Conservation (phyloP, 345 rosid genomes). For the Rhodamnia argentea region DNA sequence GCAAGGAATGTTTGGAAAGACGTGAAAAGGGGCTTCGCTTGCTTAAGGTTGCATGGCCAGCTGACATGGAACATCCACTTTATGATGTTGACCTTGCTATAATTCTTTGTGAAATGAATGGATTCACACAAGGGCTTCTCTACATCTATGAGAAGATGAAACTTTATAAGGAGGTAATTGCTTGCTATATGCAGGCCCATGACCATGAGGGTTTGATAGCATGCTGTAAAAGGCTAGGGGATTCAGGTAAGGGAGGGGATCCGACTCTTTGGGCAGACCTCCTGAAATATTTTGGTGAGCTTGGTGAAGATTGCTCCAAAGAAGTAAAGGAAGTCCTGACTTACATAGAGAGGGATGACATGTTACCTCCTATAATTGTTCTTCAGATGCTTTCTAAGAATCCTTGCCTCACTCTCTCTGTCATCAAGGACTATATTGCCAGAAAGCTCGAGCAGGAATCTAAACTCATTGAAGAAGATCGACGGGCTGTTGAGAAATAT, state of each 20-base stretch:
- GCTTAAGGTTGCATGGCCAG: slow-evolving; percentile 15
- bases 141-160: slow-evolving; percentile 94
- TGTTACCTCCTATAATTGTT: slow-evolving; percentile 93
- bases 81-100: slow-evolving; percentile 97
- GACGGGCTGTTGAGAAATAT: slow-evolving; percentile 83
- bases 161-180: slow-evolving; percentile 88
- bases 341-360: slow-evolving; percentile 86
- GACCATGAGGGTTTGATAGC: slow-evolving; percentile 92
- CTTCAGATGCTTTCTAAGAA: slow-evolving; percentile 87
- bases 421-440: slow-evolving; percentile 90
- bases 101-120: slow-evolving; percentile 93
- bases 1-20: slow-evolving; percentile 42
- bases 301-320: slow-evolving; percentile 95
- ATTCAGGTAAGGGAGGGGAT: slow-evolving; percentile 88
- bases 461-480: slow-evolving; percentile 85
- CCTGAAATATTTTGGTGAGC: slow-evolving; percentile 95
- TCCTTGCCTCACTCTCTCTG: slow-evolving; percentile 93
- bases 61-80: slow-evolving; percentile 76
- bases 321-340: slow-evolving; percentile 93
- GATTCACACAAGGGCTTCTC: slow-evolving; percentile 75
- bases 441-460: slow-evolving; percentile 96
- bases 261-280: slow-evolving; percentile 98
- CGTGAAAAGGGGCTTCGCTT: slow-evolving; percentile 53
- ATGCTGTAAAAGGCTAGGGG: slow-evolving; percentile 93
- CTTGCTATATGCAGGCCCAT: slow-evolving; percentile 97